Percentiles rank a stretch among this genome's conserved stretches.
Conservation (phyloP, 2,329 filamentous ascomycete genomes). For the Penicillium sp. region DNA sequence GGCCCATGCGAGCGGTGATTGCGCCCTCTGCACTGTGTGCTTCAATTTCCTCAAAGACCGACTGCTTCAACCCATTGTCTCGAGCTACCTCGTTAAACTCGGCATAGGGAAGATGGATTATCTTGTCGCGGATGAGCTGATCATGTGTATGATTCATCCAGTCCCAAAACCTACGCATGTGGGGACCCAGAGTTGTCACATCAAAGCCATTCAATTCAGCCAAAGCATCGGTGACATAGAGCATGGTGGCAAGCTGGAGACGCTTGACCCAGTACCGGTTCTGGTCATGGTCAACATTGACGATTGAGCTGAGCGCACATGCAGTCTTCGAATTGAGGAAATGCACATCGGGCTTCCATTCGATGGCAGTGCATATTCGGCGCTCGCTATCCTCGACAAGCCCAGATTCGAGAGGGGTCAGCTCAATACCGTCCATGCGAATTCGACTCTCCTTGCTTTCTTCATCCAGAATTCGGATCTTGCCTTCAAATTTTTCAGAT, state of each 20-base stretch:
- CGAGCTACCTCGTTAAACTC: slow-evolving; percentile 19
- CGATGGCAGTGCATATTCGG: slow-evolving; percentile 23
- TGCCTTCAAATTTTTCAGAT: slow-evolving; percentile 16
- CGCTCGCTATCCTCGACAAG: slow-evolving; percentile 11
- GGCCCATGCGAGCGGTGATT: slow-evolving; percentile 29
- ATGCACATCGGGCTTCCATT: slow-evolving; percentile 26
- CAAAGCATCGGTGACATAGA: slow-evolving; percentile 29
- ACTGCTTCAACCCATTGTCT: slow-evolving; percentile 19
- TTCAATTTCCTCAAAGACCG: slow-evolving; percentile 21
- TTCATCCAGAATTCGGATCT: slow-evolving; percentile 18
- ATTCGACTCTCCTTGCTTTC: slow-evolving; percentile 12
- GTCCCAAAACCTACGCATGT: slow-evolving; percentile 27
- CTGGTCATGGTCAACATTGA: slow-evolving; percentile 2
- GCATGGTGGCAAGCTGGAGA: slow-evolving; percentile 28
- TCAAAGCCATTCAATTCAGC: slow-evolving; percentile 15
- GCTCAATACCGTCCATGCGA: slow-evolving; percentile 25
- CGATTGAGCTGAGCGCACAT: slow-evolving; percentile 7
- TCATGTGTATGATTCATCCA: slow-evolving; percentile 26
- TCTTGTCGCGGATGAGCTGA: slow-evolving; percentile 17
- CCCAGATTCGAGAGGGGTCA: slow-evolving; percentile 26
- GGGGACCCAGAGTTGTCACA: slow-evolving; percentile 17
- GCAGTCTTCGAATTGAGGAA: slow-evolving; percentile 18
- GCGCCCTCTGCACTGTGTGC: slow-evolving; percentile 26
- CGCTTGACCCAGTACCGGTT: slow-evolving; percentile 20
- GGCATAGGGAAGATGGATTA: slow-evolving; percentile 22